These are phyloP conservation scores for Stylonectria norvegica DNA, from an alignment of 2,329 filamentous ascomycete genomes.

Conservation along the genomic window DNA sequence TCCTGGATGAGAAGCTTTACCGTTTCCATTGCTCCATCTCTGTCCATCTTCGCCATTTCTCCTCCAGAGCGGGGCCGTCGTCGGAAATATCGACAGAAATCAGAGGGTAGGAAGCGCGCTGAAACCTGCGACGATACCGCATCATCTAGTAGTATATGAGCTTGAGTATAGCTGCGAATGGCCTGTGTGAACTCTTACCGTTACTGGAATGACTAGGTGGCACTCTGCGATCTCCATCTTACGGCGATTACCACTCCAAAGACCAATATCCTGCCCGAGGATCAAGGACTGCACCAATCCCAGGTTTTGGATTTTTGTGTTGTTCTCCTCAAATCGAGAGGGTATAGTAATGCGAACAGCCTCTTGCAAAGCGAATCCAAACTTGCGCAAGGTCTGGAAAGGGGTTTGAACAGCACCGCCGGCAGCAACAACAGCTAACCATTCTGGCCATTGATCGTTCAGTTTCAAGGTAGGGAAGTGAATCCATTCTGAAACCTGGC, in stretches of 20 bases:
- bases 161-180: background rate
- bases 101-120: conserved; percentile 50
- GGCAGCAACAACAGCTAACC: conserved; percentile 57
- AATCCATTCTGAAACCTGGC: conserved; percentile 58
- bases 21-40: conserved; percentile 65
- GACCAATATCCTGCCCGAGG: conserved; percentile 46
- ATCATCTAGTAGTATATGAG: conserved; percentile 43
- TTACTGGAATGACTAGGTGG: conserved; percentile 43
- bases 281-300: conserved; percentile 49
- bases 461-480: conserved; percentile 59
- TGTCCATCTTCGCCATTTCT: conserved; percentile 65
- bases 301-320: conserved; percentile 43
- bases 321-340: conserved; percentile 46
- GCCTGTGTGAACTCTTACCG: conserved; percentile 33
- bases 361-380: conserved; percentile 56
- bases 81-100: conserved; percentile 53
- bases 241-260: conserved; percentile 53
- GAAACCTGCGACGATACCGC: conserved; percentile 56
- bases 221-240: conserved; percentile 57
- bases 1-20: conserved; percentile 28
- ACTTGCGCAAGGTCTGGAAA: conserved; percentile 55
- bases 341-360: conserved; percentile 42
- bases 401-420: conserved; percentile 59
- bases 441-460: conserved; percentile 54
- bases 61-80: conserved; percentile 52